Base-by-base conservation (phyloP, 441 rosid genomes). In the Raphanus hybrid region DNA sequence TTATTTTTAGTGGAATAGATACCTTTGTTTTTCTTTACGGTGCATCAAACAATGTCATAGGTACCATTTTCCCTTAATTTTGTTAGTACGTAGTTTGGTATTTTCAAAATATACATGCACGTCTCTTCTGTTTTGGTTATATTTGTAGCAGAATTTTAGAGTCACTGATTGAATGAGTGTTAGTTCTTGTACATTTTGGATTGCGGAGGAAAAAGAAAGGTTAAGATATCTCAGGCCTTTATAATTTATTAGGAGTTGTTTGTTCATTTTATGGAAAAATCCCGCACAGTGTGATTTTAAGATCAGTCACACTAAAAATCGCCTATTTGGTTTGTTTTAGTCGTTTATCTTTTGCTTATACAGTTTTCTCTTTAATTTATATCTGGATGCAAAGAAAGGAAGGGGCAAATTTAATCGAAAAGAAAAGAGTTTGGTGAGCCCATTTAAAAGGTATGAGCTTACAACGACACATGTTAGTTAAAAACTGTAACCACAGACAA, bases 401-500 rank as follows among this genome's bases (percentile, higher is more conserved):
- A 52, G 6, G 20, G 18, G 58, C 6, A 29, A 29, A 29, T 29
- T 29, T 29, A 29, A 29, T 15, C 23, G 0, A 52, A 15, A 52
- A 52, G 58, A 15, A 20, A 52, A 15, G 58, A 52, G 58, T 15
- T 15, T 52, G 58, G 20, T 52, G 58, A 15, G 20, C 6, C 15
- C 58, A 52, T 52, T 52, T 52, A 52, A 15, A 52, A 52, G 58
- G 58, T 15, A 52, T 52, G 58, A 52, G 58, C 58, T 14, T 12
- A 48, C 54, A 48, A 52, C 23, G 20, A 52, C 8, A 52, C 20
- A 52, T 52, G 58, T 52, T 15, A 52, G 5, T 52, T 6, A 52
- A 52, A 52, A 5, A 15, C 20, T 15, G 58, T 14, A 14, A 52
- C 58, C 9, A 52, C 58, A 15, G 58, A 52, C 8, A 52, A 52